phyloP scores from a whole-genome alignment of 805 yeast species.

The Kazachstania taianensis region DNA sequence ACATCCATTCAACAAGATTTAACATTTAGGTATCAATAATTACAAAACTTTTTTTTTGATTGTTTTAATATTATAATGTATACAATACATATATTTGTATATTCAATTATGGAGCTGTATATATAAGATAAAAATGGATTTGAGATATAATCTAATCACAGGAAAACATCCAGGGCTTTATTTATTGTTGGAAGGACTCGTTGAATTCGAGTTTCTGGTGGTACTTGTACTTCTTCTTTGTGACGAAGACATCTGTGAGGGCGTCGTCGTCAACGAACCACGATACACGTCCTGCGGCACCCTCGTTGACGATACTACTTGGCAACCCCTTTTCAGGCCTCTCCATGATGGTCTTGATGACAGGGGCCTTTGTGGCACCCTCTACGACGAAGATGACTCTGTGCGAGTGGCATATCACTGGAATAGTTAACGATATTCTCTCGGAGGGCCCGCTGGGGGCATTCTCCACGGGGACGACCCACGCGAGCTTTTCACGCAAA shows the following conservation, averaged over 20 bases:
- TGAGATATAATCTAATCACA: neutral
- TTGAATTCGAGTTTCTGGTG: conserved; percentile 8
- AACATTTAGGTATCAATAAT: too few relatives aligned
- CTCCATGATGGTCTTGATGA: conserved; percentile 85
- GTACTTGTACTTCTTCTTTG: conserved; percentile 25
- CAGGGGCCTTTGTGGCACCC: conserved; percentile 91
- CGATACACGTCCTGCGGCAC: conserved; percentile 91
- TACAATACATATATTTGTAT: too few relatives aligned
- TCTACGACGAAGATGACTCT: conserved; percentile 92
- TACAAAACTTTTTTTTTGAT: too few relatives aligned
- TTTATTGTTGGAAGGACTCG: conserved; percentile 2
- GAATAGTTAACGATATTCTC: conserved; percentile 84
- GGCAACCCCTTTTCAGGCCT: conserved; percentile 96
- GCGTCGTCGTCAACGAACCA: conserved; percentile 98
- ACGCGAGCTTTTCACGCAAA: conserved; percentile 79
- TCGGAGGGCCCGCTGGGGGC: conserved; percentile 84
- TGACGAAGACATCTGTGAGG: conserved; percentile 56
- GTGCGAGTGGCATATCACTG: conserved; percentile 89
- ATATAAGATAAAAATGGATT: neutral
- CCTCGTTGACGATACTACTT: conserved; percentile 84
- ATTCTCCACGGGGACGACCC: conserved; percentile 88
- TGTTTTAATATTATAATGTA: too few relatives aligned
- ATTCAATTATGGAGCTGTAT: too few relatives aligned
- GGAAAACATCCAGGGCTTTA: too few relatives aligned
- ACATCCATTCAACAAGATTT: too few relatives aligned